A percentile compares a stretch with the other conserved stretches of the same genome.
Conservation (phyloP, 768 basidiomycete species). For the Pholiota molesta region DNA sequence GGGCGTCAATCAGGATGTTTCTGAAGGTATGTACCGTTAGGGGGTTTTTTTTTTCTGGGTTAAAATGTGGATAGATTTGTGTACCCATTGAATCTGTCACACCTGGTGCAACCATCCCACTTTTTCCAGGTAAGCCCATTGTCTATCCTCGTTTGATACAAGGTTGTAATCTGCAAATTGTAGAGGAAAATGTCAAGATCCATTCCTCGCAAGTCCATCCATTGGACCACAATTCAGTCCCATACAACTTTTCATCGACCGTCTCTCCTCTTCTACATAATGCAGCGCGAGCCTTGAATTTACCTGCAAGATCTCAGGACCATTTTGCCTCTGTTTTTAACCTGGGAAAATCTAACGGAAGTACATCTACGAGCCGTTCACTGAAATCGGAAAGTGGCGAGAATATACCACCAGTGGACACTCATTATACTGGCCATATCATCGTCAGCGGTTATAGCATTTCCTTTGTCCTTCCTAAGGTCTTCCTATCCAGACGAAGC, state of each 20-base stretch:
- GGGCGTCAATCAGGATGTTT: slow-evolving; percentile 72
- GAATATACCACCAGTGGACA: slow-evolving; percentile 53
- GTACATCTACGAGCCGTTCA: slow-evolving; percentile 37
- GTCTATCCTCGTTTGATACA: background rate
- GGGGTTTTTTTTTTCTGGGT: background rate
- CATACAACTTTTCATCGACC: slow-evolving; percentile 74
- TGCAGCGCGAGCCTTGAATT: slow-evolving; percentile 69
- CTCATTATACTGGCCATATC: slow-evolving; percentile 73
- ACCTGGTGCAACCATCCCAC: slow-evolving; percentile 69
- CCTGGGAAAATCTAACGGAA: slow-evolving; percentile 36
- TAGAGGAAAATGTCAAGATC: slow-evolving; percentile 83
- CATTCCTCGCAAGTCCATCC: slow-evolving; percentile 77
- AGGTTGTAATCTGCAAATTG: background rate
- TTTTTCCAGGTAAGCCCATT: slow-evolving; percentile 65
- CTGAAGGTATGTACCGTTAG: slow-evolving; percentile 60
- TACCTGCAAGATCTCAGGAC: slow-evolving; percentile 61
- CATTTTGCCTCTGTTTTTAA: slow-evolving; percentile 64
- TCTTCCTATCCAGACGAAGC: slow-evolving; percentile 44
- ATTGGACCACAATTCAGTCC: slow-evolving; percentile 67
- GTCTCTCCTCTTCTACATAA: slow-evolving; percentile 65
- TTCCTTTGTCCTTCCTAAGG: slow-evolving; percentile 74
- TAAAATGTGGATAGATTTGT: slow-evolving; percentile 48
- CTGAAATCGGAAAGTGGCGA: slow-evolving; percentile 39
- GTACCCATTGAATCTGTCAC: slow-evolving; percentile 66
- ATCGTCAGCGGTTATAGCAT: slow-evolving; percentile 78